Evolutionary conservation across 1,139 yeast genomes (phyloP), one percentile per base, ranked within the genome.

Genomic region (Geotrichum bryndzae): DNA sequence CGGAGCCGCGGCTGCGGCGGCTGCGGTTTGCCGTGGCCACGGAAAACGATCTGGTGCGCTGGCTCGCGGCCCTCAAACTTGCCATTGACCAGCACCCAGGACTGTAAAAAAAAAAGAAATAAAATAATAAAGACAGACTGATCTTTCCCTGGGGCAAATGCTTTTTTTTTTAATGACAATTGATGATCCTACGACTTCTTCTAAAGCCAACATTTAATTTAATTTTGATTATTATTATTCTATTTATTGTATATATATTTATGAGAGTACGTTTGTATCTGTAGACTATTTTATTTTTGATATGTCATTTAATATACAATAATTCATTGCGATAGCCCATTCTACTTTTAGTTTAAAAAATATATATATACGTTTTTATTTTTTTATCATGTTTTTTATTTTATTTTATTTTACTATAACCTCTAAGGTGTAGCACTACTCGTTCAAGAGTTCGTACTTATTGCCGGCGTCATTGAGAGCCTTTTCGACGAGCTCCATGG

Each of bases 41-140:
- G 31, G 86, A 82, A 66, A 80, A 78, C 13, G 84, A 82, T 15
- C 72, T 82, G 70, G 76, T 80, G 1, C 74, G 76, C 61, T 83
- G 86, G 86, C 71, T 83, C 52, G 80, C 80, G 2, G 77, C 82
- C 2, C 69, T 81, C 63, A 80, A 79, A 58, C 66, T 68, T 27
- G 62, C 57, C n/a, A 55, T 63, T 53, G 62, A 62, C 31, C 57
- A 41, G 33, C 27, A 41, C 3, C 31, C 18, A 18, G 18, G 18
- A 18, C 18, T 18, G 18, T 18, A 18, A 18, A 18, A 18, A 18
- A 18, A 18, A 18, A 18, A 18, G 18, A 18, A 18, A 18, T 18
- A 18, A 18, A 18, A 18, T 18, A 18, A 18, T 18, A 18, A 18
- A 18, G 18, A 18, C 18, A 18, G 18, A 18, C 18, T 18, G 18